A percentile compares a stretch with the other conserved stretches of the same genome.
Evolutionary conservation across 306 rosid genomes (phyloP).

Genomic region (Coriaria nepalensis): DNA sequence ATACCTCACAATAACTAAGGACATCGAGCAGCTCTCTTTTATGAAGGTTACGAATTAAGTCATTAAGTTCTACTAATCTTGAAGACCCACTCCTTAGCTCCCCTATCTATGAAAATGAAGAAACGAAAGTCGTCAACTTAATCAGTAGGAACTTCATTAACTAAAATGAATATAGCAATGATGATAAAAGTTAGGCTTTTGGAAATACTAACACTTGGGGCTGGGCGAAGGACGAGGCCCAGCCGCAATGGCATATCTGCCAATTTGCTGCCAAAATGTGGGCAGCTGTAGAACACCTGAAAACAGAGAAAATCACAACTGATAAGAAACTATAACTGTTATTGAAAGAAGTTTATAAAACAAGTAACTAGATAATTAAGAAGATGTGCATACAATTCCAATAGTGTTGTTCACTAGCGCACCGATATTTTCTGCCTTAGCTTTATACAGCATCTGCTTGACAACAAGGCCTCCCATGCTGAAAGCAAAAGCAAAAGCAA

Average conservation of each 20-base stretch:
- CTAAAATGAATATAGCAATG: too few relatives aligned
- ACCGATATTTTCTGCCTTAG: conserved; percentile 49
- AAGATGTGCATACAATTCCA: conserved; percentile 58
- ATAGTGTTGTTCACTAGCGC: conserved; percentile 69
- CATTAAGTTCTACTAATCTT: conserved; percentile 75
- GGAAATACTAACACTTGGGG: conserved; percentile 72
- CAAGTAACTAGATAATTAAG: conserved; percentile 8
- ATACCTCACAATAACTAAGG: conserved; percentile 97
- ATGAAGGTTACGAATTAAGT: conserved; percentile 62
- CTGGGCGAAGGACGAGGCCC: conserved; percentile 88
- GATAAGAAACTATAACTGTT: conserved; percentile 1
- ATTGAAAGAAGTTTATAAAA: conserved; percentile 7
- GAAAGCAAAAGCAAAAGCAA: conserved; percentile 18
- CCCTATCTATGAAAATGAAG: conserved; percentile 59
- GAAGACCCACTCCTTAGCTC: conserved; percentile 92
- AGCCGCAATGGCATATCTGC: conserved; percentile 98
- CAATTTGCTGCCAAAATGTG: conserved; percentile 97
- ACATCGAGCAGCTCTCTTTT: conserved; percentile 75
- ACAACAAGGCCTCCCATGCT: conserved; percentile 98
- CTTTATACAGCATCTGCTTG: conserved; percentile 85
- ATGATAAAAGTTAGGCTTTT: too few relatives aligned
- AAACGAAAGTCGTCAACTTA: conserved; percentile 12
- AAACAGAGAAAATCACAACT: conserved; percentile 16
- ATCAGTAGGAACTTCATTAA: too few relatives aligned
- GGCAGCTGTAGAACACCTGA: conserved; percentile 97